phyloP scores from a whole-genome alignment of 352 stramenopile genomes.

The Phytopythium aichiense region DNA sequence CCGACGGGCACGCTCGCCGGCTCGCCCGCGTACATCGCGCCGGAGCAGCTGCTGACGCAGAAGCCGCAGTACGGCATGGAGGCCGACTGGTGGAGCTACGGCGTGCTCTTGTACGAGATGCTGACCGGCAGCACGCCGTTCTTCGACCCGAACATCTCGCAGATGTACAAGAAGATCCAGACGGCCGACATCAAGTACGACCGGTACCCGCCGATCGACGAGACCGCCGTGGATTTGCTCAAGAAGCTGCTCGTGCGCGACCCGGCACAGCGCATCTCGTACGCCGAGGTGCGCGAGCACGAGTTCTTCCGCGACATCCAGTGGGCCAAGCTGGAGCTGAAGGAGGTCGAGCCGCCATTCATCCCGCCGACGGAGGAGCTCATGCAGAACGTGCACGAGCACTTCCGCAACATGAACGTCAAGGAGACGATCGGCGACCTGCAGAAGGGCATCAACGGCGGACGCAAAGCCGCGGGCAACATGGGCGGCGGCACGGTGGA shows the following conservation, averaged over 20 bases:
- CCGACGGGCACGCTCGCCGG: conserved; percentile 69
- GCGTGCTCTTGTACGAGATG: conserved; percentile 89
- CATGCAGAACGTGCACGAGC: conserved; percentile 86
- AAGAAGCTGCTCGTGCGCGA: conserved; percentile 77
- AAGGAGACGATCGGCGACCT: conserved; percentile 72
- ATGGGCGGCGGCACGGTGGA: conserved; percentile 43
- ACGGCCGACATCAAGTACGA: conserved; percentile 84
- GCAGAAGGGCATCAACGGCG: conserved; percentile 54
- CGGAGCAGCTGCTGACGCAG: conserved; percentile 77
- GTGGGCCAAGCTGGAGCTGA: conserved; percentile 69
- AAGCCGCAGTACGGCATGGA: conserved; percentile 85
- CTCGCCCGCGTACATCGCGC: conserved; percentile 83
- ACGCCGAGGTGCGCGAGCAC: conserved; percentile 57
- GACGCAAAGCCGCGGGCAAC: conserved; percentile 48
- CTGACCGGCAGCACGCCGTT: conserved; percentile 87
- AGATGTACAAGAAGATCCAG: conserved; percentile 90
- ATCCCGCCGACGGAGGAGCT: conserved; percentile 74
- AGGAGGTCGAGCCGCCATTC: conserved; percentile 79
- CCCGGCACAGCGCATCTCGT: conserved; percentile 54
- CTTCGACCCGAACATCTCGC: conserved; percentile 77
- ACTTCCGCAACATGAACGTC: conserved; percentile 89
- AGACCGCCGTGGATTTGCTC: conserved; percentile 63
- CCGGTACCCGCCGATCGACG: conserved; percentile 56
- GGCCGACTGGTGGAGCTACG: conserved; percentile 91
- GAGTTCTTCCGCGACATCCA: conserved; percentile 70